Conservation (phyloP, 225 moss, liverwort and hornwort species). For the Physcomitrium patens region DNA sequence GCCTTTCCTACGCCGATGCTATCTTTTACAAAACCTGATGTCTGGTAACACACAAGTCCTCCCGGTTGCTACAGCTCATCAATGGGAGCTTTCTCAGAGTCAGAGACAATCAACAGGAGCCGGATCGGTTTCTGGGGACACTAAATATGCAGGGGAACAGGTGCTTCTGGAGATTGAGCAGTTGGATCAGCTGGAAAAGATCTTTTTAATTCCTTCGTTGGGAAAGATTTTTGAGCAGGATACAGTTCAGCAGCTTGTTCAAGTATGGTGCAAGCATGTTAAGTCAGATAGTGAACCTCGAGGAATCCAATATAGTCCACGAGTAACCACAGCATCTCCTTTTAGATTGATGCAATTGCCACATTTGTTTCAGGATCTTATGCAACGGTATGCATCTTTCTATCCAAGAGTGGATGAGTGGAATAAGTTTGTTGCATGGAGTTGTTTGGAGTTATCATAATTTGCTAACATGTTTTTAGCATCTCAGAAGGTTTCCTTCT, state of each 20-base stretch:
- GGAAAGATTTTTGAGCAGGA: constrained; percentile 63
- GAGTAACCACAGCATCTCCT: constrained; percentile 67
- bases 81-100: constrained; percentile 83
- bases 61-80: constrained; percentile 78
- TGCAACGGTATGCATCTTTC: constrained; percentile 64
- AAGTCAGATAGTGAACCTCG: constrained; percentile 51
- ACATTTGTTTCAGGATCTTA: constrained; percentile 85
- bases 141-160: constrained; percentile 49
- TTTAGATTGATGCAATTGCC: constrained; percentile 90
- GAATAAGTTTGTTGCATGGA: constrained; percentile 1
- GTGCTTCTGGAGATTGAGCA: constrained; percentile 71
- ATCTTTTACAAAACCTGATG: constrained; percentile 70
- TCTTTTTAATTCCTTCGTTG: constrained; percentile 74
- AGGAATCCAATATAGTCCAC: constrained; percentile 57
- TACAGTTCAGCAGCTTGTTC: constrained; percentile 47
- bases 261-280: constrained; percentile 80
- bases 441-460: neutral
- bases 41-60: constrained; percentile 67
- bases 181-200: constrained; percentile 74
- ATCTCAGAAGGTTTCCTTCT: constrained; percentile 4
- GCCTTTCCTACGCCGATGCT: constrained; percentile 83
- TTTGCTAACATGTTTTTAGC: constrained; percentile 4
- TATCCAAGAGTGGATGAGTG: neutral
- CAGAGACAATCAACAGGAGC: constrained; percentile 35
- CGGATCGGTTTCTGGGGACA: constrained; percentile 32